Base-by-base conservation (phyloP, 2,329 filamentous ascomycete species). In the Fusarium sp. region DNA sequence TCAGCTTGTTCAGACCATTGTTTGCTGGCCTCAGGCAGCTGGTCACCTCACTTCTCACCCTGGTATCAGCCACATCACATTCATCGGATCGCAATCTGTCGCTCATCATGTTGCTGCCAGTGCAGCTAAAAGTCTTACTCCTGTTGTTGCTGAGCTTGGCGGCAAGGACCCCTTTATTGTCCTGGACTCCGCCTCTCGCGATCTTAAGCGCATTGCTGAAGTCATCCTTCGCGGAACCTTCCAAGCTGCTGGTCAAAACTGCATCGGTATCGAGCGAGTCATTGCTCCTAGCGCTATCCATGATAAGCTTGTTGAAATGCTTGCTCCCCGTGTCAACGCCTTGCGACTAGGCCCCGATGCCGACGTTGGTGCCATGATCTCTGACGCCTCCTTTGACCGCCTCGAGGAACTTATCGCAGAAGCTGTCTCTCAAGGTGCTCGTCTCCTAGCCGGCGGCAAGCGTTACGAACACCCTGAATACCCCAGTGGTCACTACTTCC, bases 171-270 rank as follows among this genome's bases (percentile, higher is more conserved):
- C 96, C 8, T 93, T 93, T 33, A 90, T 99, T 62, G 82, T 99
- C 23, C 89, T 98, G 40, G 94, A 97, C 78, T 93, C 96, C 41
- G 85, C 91, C 4, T 80, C 79, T 47, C 77, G 77, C 60, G 86
- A 93, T 73, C 84, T 98, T 62, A 81, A 87, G 6, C 88, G 91
- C 41, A 90, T 98, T 50, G 87, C 88, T 38, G 92, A 94, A 66
- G 91, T 97, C 67, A 87, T 98, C 66, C 90, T 99, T 82, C 89
- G 96, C 54, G 96, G 95, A 53, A 93, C 93, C 11, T 99, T 98
- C 81, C 96, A 99, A 80, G 94, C 94, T 52, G 91, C 94, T 16
- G 96, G 96, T 2, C 96, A 99, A 80, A 99, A 99, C 82, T 99
- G 96, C 80, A 95, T 99, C 76, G 96, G 96, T 57, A 95, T 97